Base-by-base conservation (phyloP, 2,329 filamentous ascomycete species). In the Paramyrothecium sp. region DNA sequence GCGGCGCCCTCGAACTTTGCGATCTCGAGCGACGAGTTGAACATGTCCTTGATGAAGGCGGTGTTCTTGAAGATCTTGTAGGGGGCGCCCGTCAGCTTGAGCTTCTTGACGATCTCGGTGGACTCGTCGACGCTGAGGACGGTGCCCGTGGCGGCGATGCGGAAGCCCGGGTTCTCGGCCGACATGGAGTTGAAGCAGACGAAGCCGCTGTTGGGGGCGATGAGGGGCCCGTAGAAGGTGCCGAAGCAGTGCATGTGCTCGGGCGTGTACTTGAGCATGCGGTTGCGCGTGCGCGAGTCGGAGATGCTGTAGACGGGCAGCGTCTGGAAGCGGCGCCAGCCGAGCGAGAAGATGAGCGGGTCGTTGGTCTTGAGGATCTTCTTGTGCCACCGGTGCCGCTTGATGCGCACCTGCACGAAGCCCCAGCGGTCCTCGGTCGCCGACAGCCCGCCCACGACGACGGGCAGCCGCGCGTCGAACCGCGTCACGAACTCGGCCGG, bases 41-140 rank as follows among this genome's bases (percentile, higher is more conserved):
- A 99, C 95, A 99, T 99, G 77, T 96, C 92, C 74, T 95, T 96
- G 78, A 99, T 92, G 72, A 99, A 99, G 44, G 95, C 93, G 0
- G 95, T 99, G 79, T 99, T 99, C 77, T 97, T 97, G 86, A 96
- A 98, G 75, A 98, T 96, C 78, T 98, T 98, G 83, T 95, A 96
- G 1, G 95, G 93, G 51, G 86, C 83, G 59, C 95, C 95, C 0
- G 92, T 97, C 52, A 99, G 85, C 75, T 99, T 99, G 70, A 99
- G 88, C 81, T 99, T 99, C 84, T 99, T 99, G 74, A 99, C 95
- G 63, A 99, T 98, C 72, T 99, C 95, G 3, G 91, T 93, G 46
- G 89, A 91, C 76, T 98, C 93, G 71, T 99, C 95, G 20, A 99
- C 95, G 69, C 89, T 93, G 62, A 98, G 80, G 4, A 99, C 91